phyloP scores from a whole-genome alignment of 148 eudicot species.

The Cornus controversa region DNA sequence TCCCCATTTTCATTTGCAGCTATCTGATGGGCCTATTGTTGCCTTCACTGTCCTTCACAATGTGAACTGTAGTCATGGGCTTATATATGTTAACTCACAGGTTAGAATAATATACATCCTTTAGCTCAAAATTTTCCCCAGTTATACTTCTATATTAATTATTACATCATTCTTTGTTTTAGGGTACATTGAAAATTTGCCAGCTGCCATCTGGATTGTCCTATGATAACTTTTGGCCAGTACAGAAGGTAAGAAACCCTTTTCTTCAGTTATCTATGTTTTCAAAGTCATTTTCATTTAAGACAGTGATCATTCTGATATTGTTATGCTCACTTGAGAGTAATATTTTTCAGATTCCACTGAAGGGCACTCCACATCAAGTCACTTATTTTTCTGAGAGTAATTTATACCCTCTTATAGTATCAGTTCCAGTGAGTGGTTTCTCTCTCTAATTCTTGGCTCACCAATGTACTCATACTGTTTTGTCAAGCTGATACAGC shows the following conservation, averaged over 20 bases:
- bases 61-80: slow-evolving; percentile 92
- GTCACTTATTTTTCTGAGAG: slow-evolving; percentile 93
- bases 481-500: neutral
- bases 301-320: neutral
- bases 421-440: slow-evolving; percentile 84
- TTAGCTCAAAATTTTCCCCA: slow-evolving; percentile 3
- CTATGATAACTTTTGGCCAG: slow-evolving; percentile 97
- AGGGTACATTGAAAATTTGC: slow-evolving; percentile 92
- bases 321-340: slow-evolving; percentile 14
- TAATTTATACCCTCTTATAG: slow-evolving; percentile 87
- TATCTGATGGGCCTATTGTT: slow-evolving; percentile 88
- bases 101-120: slow-evolving; percentile 30
- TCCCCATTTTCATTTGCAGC: slow-evolving; percentile 44
- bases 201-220: slow-evolving; percentile 69
- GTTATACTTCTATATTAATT: neutral
- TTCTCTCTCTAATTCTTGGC: slow-evolving; percentile 10
- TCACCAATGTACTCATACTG: neutral
- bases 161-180: slow-evolving; percentile 13
- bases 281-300: slow-evolving; percentile 6
- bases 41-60: slow-evolving; percentile 98
- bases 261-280: slow-evolving; percentile 1
- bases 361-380: slow-evolving; percentile 99
- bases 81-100: slow-evolving; percentile 89
- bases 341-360: slow-evolving; percentile 56
- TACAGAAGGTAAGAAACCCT: slow-evolving; percentile 61